These are phyloP conservation scores for Leishmania amazonensis DNA, from an alignment of 208 protist species.

Conservation along the genomic window DNA sequence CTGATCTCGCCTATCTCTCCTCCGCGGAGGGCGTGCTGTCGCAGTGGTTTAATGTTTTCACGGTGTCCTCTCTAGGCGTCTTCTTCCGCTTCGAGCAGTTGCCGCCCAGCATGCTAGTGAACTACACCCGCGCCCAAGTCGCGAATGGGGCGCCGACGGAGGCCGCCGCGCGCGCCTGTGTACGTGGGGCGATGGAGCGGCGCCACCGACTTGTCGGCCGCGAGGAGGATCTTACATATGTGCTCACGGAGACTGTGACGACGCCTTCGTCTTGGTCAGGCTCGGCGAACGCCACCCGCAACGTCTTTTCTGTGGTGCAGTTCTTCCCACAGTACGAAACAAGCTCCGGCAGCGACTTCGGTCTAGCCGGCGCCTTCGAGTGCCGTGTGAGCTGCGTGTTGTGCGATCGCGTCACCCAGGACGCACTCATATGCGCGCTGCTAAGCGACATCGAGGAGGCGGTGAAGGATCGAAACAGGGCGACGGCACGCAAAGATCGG, in stretches of 20 bases:
- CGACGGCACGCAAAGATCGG: constrained; percentile 18
- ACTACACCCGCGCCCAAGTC: constrained; percentile 14
- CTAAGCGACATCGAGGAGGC: constrained; percentile 25
- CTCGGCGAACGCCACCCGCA: neutral
- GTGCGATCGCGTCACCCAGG: constrained; percentile 32
- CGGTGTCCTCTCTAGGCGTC: constrained; percentile 55
- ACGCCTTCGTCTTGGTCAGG: neutral
- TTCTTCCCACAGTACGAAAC: constrained; percentile 59
- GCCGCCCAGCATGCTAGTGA: constrained; percentile 14
- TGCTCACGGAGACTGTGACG: constrained; percentile 26
- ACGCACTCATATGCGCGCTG: constrained; percentile 21
- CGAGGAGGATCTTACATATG: constrained; percentile 52
- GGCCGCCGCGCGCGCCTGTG: constrained; percentile 29
- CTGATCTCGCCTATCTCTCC: constrained; percentile 46
- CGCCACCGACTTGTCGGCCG: constrained; percentile 44
- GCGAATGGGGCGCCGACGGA: constrained; percentile 28
- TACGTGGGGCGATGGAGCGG: constrained; percentile 42
- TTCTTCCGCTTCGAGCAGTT: constrained; percentile 57
- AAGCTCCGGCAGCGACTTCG: constrained; percentile 17
- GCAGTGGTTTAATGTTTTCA: constrained; percentile 66
- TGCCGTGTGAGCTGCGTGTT: constrained; percentile 76
- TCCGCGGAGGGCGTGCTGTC: constrained; percentile 48
- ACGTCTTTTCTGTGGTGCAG: constrained; percentile 59
- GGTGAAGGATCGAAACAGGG: constrained; percentile 25
- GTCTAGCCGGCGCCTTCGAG: constrained; percentile 66